These are phyloP conservation scores for Flammula alnicola DNA, from an alignment of 1,284 basidiomycete genomes.

Conservation along the genomic window DNA sequence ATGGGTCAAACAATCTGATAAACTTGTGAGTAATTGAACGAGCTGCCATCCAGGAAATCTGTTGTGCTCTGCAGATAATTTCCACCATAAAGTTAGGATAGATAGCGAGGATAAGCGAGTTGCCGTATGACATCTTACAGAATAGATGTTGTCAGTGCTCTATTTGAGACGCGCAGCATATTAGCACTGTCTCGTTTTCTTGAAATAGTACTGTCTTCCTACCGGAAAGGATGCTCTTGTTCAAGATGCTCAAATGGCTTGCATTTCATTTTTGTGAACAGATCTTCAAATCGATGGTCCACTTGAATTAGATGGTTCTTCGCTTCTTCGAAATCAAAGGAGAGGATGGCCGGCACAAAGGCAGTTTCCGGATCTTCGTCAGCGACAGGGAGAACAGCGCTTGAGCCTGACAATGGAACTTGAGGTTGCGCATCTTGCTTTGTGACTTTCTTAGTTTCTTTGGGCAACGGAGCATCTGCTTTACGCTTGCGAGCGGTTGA, in stretches of 20 bases:
- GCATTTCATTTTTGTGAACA: slow-evolving; percentile 71
- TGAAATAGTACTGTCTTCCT: slow-evolving; percentile 10
- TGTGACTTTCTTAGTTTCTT: slow-evolving; percentile 10
- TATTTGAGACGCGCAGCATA: slow-evolving; percentile 29
- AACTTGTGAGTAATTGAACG: slow-evolving; percentile 87
- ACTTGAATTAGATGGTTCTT: slow-evolving; percentile 69
- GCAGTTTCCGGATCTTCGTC: slow-evolving; percentile 20
- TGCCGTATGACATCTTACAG: slow-evolving; percentile 42
- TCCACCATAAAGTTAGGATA: not conserved
- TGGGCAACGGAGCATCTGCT: slow-evolving; percentile 14
- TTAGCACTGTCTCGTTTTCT: not conserved
- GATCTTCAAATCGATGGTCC: slow-evolving; percentile 72
- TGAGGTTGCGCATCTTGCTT: slow-evolving; percentile 21
- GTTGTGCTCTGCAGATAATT: slow-evolving; percentile 64
- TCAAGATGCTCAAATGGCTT: slow-evolving; percentile 78
- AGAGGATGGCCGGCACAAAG: slow-evolving; percentile 66
- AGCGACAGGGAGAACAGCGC: not conserved
- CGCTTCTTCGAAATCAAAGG: slow-evolving; percentile 78
- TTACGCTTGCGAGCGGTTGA: slow-evolving; percentile 30
- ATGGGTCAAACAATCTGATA: slow-evolving; percentile 72
- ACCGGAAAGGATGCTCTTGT: slow-evolving; percentile 78
- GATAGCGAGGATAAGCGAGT: too few relatives aligned
- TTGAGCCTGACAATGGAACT: too few relatives aligned
- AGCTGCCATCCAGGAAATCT: slow-evolving; percentile 92
- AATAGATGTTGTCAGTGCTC: slow-evolving; percentile 71